These are phyloP conservation scores for Chondrostereum purpureum DNA, from an alignment of 1,284 basidiomycete species.

Conservation along the genomic window DNA sequence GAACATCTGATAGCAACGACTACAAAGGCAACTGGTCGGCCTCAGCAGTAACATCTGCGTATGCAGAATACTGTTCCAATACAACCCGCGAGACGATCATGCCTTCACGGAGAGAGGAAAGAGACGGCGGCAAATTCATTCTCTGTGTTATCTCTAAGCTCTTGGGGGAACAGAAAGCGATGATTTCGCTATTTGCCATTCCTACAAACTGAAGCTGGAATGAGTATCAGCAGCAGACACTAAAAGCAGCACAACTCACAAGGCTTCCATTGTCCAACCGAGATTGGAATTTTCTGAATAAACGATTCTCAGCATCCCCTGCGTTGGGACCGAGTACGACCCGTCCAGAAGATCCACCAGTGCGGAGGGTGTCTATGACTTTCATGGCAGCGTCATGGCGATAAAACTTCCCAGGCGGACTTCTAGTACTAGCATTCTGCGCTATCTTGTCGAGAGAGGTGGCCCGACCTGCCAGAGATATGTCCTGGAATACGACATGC, in stretches of 20 bases:
- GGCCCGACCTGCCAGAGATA: conserved; percentile 22
- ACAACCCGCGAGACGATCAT: conserved; percentile 32
- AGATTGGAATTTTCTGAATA: conserved; percentile 37
- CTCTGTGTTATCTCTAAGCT: conserved; percentile 35
- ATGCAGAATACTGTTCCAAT: conserved; percentile 34
- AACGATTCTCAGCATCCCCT: conserved; percentile 29
- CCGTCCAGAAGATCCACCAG: conserved; percentile 42
- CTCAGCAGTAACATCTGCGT: conserved; percentile 29
- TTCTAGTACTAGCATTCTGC: conserved; percentile 22
- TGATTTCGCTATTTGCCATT: conserved; percentile 37
- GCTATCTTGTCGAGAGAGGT: conserved; percentile 29
- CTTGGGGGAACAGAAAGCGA: conserved; percentile 48
- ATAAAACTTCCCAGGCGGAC: conserved; percentile 53
- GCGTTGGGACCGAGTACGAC: conserved; percentile 32
- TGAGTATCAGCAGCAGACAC: neutral
- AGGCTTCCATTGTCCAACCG: conserved; percentile 44
- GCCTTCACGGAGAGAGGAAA: conserved; percentile 24
- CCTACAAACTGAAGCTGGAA: conserved; percentile 40
- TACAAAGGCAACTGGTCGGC: conserved; percentile 29
- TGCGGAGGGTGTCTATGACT: conserved; percentile 44
- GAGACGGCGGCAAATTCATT: conserved; percentile 33
- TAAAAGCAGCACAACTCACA: conserved; percentile 33
- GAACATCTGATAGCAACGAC: no score
- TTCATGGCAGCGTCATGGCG: conserved; percentile 30
- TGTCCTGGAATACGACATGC: conserved; percentile 36